Evolutionary conservation across 2,329 filamentous ascomycete species (phyloP).

Genomic region (Aphanocladium album): DNA sequence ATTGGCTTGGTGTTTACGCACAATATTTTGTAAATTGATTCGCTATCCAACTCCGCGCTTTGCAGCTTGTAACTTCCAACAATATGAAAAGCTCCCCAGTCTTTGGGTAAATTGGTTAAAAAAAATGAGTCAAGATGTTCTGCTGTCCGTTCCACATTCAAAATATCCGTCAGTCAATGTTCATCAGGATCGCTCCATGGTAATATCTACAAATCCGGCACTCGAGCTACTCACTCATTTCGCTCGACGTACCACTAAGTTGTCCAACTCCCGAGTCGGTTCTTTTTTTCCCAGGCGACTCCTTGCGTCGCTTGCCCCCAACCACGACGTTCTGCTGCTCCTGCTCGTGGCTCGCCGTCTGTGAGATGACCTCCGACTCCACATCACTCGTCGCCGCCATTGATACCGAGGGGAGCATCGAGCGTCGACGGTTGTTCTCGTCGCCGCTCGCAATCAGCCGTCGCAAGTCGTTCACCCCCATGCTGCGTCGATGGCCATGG

Average conservation of each 20-base stretch:
- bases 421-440: slow-evolving; percentile 24
- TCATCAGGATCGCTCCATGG: background rate
- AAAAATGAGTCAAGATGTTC: background rate
- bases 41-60: slow-evolving; percentile 11
- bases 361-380: slow-evolving; percentile 16
- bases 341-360: slow-evolving; percentile 18
- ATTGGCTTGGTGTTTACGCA: no score
- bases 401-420: slow-evolving; percentile 22
- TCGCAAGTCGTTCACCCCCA: slow-evolving; percentile 25
- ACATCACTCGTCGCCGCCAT: slow-evolving; percentile 18
- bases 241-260: slow-evolving; percentile 25
- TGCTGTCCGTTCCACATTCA: background rate
- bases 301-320: slow-evolving; percentile 13
- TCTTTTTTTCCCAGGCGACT: slow-evolving; percentile 24
- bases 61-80: slow-evolving; percentile 1
- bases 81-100: background rate
- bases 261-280: slow-evolving; percentile 31
- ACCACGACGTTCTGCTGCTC: background rate
- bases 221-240: slow-evolving; percentile 13
- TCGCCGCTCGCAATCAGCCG: slow-evolving; percentile 22
- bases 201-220: background rate
- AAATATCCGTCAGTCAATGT: background rate
- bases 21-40: background rate
- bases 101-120: background rate
- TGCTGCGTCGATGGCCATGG: slow-evolving; percentile 26